Evolutionary conservation across 108 stramenopile genomes (phyloP).

Genomic region (Cyclotella sp.): DNA sequence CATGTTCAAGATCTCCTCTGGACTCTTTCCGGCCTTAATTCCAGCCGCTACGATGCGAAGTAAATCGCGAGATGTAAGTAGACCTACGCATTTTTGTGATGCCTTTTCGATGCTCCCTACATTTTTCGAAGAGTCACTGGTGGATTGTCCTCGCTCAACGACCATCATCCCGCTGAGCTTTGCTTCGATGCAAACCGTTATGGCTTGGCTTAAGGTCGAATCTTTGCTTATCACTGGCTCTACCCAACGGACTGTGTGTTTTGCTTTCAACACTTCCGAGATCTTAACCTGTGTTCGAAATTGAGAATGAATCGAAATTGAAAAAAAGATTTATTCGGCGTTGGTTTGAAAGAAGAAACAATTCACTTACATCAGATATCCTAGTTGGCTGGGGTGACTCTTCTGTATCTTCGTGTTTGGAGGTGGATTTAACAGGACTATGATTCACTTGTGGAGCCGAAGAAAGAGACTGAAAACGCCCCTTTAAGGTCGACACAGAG

Average conservation of each 20-base stretch:
- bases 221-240: constrained; percentile 70
- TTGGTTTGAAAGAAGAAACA: background rate
- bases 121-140: background rate
- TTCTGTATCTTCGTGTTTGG: background rate
- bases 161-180: constrained; percentile 89
- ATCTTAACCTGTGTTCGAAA: constrained; percentile 50
- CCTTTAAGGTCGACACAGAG: background rate
- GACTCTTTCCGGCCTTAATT: constrained; percentile 58
- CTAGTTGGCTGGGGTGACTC: constrained; percentile 10
- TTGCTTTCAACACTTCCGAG: constrained; percentile 77
- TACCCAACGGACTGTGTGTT: constrained; percentile 84
- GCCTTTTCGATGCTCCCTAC: constrained; percentile 20
- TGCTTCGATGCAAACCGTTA: constrained; percentile 71
- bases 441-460: constrained; percentile 3
- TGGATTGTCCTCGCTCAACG: constrained; percentile 53
- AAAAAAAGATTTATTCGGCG: background rate
- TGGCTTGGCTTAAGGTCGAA: constrained; percentile 72
- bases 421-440: background rate
- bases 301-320: too few relatives aligned
- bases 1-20: constrained; percentile 57
- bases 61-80: constrained; percentile 82
- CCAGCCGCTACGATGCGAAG: constrained; percentile 73
- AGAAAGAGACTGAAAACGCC: background rate
- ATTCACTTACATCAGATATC: background rate
- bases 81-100: constrained; percentile 65